These are phyloP conservation scores for Beverwykella pulmonaria DNA, from an alignment of 495 filamentous ascomycete species.

Conservation along the genomic window DNA sequence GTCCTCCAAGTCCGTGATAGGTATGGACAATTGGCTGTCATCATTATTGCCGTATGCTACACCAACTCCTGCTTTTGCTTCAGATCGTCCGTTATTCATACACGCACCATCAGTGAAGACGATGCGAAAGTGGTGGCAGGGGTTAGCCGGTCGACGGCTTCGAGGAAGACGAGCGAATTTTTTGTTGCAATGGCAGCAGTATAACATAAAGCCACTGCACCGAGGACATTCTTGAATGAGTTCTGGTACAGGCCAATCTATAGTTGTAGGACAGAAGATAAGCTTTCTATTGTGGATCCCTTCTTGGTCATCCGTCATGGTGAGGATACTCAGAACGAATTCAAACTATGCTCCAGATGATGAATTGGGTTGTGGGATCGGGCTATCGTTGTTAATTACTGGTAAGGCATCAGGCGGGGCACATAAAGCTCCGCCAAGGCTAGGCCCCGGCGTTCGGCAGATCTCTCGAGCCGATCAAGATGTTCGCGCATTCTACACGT, in stretches of 20 bases:
- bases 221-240: conserved; percentile 3
- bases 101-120: conserved; percentile 10
- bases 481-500: too few species aligned
- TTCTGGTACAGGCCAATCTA: background rate
- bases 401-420: background rate
- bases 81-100: conserved; percentile 7
- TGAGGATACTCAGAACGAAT: background rate
- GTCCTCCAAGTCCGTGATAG: conserved; percentile 13
- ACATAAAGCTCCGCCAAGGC: background rate
- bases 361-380: background rate
- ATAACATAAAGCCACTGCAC: background rate
- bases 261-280: background rate
- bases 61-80: conserved; percentile 14
- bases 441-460: conserved; percentile 5
- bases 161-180: background rate
- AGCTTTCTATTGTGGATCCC: conserved; percentile 4
- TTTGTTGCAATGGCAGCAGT: conserved; percentile 2
- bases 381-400: background rate
- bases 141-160: background rate
- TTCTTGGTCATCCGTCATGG: background rate
- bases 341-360: background rate
- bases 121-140: conserved; percentile 10
- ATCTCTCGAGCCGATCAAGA: conserved; percentile 2
- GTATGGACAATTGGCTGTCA: conserved; percentile 5
- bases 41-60: conserved; percentile 15